Evolutionary conservation across 1,139 yeast species (phyloP).

Genomic region (Nakaseomyces sp.): DNA sequence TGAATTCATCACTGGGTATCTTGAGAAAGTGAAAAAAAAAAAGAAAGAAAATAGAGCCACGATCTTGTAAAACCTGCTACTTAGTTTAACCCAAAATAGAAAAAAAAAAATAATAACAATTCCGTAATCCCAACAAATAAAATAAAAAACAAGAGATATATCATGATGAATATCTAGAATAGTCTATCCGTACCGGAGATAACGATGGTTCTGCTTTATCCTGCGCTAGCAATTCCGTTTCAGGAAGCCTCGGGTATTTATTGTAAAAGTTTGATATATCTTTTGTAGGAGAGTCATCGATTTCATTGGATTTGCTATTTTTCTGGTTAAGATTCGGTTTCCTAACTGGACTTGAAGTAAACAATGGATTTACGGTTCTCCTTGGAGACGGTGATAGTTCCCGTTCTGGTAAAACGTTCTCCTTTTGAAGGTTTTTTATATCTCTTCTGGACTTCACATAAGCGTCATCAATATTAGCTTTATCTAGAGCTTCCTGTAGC

Average conservation of each 20-base stretch:
- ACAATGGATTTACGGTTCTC: slow-evolving; percentile 26
- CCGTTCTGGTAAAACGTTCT: slow-evolving; percentile 22
- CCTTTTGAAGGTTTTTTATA: slow-evolving; percentile 26
- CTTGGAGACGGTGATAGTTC: slow-evolving; percentile 30
- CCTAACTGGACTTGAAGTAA: slow-evolving; percentile 31
- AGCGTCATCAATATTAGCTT: slow-evolving; percentile 28
- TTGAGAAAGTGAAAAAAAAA: too few relatives aligned
- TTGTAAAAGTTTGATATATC: slow-evolving; percentile 17
- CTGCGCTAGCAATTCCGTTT: slow-evolving; percentile 23
- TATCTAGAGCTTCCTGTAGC: slow-evolving; percentile 26
- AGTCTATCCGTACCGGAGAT: slow-evolving; percentile 26
- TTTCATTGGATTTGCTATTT: slow-evolving; percentile 5
- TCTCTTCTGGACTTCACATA: slow-evolving; percentile 29
- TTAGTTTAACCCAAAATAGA: too few relatives aligned
- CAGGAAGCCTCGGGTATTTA: slow-evolving; percentile 29
- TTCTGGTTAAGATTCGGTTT: slow-evolving; percentile 9
- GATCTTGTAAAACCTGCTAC: background rate
- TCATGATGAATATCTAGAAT: slow-evolving; percentile 22
- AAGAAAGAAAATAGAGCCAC: too few relatives aligned
- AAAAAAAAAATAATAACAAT: background rate
- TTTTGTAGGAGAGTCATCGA: slow-evolving; percentile 5
- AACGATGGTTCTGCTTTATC: slow-evolving; percentile 15
- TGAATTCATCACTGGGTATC: too few relatives aligned
- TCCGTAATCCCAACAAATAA: background rate
- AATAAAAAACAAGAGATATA: background rate